Evolutionary conservation across 371 early-diverging fungal species (phyloP).

Genomic region (Mucor plumbeus): DNA sequence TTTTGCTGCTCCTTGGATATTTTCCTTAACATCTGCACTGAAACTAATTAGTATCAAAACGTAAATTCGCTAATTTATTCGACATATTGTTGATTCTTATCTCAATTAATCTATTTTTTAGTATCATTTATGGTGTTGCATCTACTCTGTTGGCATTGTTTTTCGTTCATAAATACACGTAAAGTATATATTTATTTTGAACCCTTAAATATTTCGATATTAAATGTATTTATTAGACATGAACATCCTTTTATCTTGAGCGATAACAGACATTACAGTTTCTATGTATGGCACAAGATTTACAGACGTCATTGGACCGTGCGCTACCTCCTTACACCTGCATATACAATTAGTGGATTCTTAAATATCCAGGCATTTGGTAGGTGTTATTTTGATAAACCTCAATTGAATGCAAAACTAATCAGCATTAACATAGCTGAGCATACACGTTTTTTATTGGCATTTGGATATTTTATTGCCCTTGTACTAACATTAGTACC

Average conservation of each 20-base stretch:
- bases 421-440: conserved; percentile 29
- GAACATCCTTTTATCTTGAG: conserved; percentile 94
- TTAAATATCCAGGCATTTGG: conserved; percentile 41
- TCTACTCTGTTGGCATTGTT: conserved; percentile 9
- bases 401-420: not conserved
- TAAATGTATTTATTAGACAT: conserved; percentile 48
- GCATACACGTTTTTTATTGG: conserved; percentile 47
- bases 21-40: conserved; percentile 7
- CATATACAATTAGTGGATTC: conserved; percentile 63
- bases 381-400: conserved; percentile 4
- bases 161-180: conserved; percentile 63
- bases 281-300: conserved; percentile 91
- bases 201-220: not conserved
- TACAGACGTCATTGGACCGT: conserved; percentile 61
- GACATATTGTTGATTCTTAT: not conserved
- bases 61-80: not conserved
- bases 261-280: conserved; percentile 95
- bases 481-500: conserved; percentile 77
- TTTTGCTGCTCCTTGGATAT: conserved; percentile 45
- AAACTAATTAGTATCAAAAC: conserved; percentile 8
- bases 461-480: conserved; percentile 53
- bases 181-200: conserved; percentile 28
- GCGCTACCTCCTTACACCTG: conserved; percentile 71
- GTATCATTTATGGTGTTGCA: conserved; percentile 9
- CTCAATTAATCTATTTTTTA: not conserved